Evolutionary conservation across 352 stramenopile species (phyloP), one percentile per base, ranked within the genome.

Genomic region (Globisporangium paroecandrum): DNA sequence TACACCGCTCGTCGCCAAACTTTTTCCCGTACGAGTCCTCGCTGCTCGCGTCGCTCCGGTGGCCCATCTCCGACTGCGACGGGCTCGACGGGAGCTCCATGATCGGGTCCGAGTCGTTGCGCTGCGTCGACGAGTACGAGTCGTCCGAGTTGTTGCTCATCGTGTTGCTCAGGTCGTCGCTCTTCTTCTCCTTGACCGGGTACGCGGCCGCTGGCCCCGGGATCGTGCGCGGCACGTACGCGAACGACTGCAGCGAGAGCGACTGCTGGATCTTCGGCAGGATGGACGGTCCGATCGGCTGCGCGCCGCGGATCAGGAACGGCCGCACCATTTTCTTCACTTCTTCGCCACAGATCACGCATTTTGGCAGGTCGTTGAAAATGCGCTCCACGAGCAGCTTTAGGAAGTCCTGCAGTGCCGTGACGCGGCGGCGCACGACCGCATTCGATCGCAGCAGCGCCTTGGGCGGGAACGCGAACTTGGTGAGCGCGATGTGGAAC

Each of bases 321-420:
- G 87, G 85, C 4, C 83, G 83, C 71, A 91, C 74, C 66, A 92
- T 78, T 61, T 87, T 77, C 73, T 92, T 86, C 43, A 85, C 60
- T 22, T 85, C 73, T 9, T 90, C 76, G 32, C 85, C 87, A 41
- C 87, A 94, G 55, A 86, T 79, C 58, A 69, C 65, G 69, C 87
- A 94, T 73, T 94, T 92, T 27, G 85, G 80, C 46, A 89, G 62
- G 59, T 91, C 80, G 51, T 89, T 91, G 74, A 89, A 94, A 12
- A 89, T 72, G 27, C 79, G 79, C 51, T 78, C 74, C 20, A 89
- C 85, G 12, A 94, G 66, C 47, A 92, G 69, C 70, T 93, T 84
- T 53, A 94, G 74, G 46, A 94, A 93, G 2, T 82, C 72, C 66
- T 93, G 80, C n/a, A 94, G 75, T 27, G 81, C 67, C 15, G 74